Percentiles rank a stretch among this genome's conserved stretches.
Evolutionary conservation across 129 eudicot genomes (phyloP).

Genomic region (Calendula officinalis): DNA sequence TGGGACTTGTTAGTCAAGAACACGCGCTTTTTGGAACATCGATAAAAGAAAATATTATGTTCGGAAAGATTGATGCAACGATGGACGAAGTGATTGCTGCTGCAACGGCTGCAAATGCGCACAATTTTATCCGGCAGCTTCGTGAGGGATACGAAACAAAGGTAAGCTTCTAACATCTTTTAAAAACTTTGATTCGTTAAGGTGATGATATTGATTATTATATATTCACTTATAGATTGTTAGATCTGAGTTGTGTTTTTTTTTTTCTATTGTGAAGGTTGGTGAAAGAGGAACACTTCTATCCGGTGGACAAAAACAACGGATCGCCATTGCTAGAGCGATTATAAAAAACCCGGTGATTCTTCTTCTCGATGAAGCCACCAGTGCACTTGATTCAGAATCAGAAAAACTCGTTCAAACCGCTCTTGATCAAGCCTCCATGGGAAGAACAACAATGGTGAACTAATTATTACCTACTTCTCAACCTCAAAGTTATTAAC

Average conservation of each 20-base stretch:
- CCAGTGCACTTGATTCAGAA: slow-evolving; percentile 95
- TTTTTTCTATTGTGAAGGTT: slow-evolving; percentile 39
- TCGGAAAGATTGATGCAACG: slow-evolving; percentile 81
- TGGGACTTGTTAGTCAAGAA: slow-evolving; percentile 97
- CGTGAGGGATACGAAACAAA: slow-evolving; percentile 94
- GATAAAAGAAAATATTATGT: slow-evolving; percentile 75
- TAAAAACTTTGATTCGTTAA: neutral
- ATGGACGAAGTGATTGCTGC: slow-evolving; percentile 89
- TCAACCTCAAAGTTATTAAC: neutral
- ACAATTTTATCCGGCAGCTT: slow-evolving; percentile 76
- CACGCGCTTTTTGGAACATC: slow-evolving; percentile 95
- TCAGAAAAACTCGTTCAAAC: slow-evolving; percentile 84
- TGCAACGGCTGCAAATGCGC: slow-evolving; percentile 93
- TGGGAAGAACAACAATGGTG: slow-evolving; percentile 93
- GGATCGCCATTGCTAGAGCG: slow-evolving; percentile 91
- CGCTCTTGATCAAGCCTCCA: slow-evolving; percentile 93
- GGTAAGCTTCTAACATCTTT: slow-evolving; percentile 36
- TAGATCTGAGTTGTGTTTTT: neutral
- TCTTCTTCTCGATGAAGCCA: slow-evolving; percentile 95
- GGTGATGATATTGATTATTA: neutral
- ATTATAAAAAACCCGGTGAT: slow-evolving; percentile 81
- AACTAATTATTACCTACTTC: neutral
- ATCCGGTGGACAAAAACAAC: slow-evolving; percentile 94
- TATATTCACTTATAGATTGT: neutral
- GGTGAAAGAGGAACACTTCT: slow-evolving; percentile 94